These are phyloP conservation scores for Perkinsela sp. DNA, from an alignment of 208 protist species.

Conservation along the genomic window DNA sequence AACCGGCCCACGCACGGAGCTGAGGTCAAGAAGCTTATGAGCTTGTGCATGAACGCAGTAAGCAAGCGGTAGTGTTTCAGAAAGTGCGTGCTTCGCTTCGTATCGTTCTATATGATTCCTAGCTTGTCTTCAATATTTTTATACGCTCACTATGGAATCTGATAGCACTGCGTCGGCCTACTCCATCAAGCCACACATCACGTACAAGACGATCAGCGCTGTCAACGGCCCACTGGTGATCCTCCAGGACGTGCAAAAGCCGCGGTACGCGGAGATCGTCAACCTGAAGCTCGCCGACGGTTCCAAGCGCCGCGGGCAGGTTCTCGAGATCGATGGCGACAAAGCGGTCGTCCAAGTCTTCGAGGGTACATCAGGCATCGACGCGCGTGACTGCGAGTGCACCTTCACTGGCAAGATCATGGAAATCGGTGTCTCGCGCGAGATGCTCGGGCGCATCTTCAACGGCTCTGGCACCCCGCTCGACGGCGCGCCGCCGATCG, in stretches of 20 bases:
- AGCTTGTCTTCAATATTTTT: background rate
- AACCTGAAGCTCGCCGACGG: conserved; percentile 89
- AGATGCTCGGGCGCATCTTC: conserved; percentile 99
- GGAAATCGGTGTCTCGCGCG: conserved; percentile 88
- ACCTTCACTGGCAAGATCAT: conserved; percentile 98
- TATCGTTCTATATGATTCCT: no score
- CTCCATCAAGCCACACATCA: conserved; percentile 50
- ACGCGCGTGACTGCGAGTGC: conserved; percentile 75
- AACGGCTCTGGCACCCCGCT: conserved; percentile 97
- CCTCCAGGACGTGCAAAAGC: conserved; percentile 91
- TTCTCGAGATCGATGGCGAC: conserved; percentile 90
- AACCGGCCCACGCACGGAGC: background rate
- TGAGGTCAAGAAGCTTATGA: background rate
- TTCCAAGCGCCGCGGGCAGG: conserved; percentile 73
- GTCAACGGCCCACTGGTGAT: conserved; percentile 99
- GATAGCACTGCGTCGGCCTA: conserved; percentile 27
- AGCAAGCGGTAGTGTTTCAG: background rate
- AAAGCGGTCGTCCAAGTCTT: conserved; percentile 99
- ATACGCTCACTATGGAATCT: conserved; percentile 16
- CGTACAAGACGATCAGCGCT: conserved; percentile 92
- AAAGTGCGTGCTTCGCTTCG: background rate
- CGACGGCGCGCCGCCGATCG: conserved; percentile 83
- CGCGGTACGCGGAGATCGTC: conserved; percentile 98
- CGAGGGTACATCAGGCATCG: conserved; percentile 96
- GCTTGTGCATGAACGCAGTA: background rate